A percentile compares a stretch with the other conserved stretches of the same genome.
These are phyloP conservation scores for Claviceps pazoutovae DNA, from an alignment of 2,329 filamentous ascomycete species.

Conservation along the genomic window DNA sequence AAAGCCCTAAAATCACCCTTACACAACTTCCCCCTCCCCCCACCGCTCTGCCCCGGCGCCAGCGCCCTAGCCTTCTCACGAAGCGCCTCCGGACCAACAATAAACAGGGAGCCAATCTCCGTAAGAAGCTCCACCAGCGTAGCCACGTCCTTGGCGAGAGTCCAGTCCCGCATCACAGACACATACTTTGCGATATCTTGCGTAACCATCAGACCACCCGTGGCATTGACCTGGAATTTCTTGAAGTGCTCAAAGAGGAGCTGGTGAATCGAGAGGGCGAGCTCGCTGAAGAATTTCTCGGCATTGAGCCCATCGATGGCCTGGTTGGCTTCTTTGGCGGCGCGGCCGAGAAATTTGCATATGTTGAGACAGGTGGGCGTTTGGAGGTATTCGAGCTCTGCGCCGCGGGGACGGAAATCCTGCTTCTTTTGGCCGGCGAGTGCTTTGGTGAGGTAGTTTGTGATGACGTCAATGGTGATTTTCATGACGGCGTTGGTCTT, in stretches of 20 bases:
- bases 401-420: constrained; percentile 80
- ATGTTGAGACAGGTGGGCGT: constrained; percentile 75
- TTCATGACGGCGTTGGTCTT: constrained; percentile 56
- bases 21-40: constrained; percentile 36
- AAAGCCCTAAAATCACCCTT: constrained; percentile 70
- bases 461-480: constrained; percentile 47
- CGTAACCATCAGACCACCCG: constrained; percentile 85
- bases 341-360: constrained; percentile 62
- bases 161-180: constrained; percentile 72
- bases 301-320: constrained; percentile 76
- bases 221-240: constrained; percentile 83
- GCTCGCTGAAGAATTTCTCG: constrained; percentile 67
- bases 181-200: constrained; percentile 94
- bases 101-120: constrained; percentile 91
- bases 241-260: constrained; percentile 88
- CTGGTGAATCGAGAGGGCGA: constrained; percentile 63
- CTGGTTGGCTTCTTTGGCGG: constrained; percentile 46
- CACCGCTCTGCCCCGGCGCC: constrained; percentile 25
- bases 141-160: constrained; percentile 53
- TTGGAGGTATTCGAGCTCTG: constrained; percentile 65
- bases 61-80: constrained; percentile 54
- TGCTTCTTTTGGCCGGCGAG: constrained; percentile 71
- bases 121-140: constrained; percentile 70
- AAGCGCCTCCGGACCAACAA: constrained; percentile 71
- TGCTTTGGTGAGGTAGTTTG: constrained; percentile 62